Evolutionary conservation across 2,329 filamentous ascomycete species (phyloP), one percentile per base, ranked within the genome.

Genomic region (Colletotrichum tropicale): DNA sequence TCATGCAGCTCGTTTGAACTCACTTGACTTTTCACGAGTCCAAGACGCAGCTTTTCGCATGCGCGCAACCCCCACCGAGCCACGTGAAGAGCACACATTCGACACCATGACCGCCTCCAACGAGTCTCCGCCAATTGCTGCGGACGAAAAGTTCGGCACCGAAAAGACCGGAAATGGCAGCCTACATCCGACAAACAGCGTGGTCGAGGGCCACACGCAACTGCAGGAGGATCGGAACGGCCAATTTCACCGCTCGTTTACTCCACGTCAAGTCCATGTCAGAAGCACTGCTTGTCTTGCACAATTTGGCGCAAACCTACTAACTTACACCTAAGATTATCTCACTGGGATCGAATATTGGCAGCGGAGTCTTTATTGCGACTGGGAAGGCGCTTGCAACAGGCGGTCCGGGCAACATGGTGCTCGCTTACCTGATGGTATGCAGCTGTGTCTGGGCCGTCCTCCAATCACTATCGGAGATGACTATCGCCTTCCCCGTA

Each of bases 341-440:
- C 18, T 78, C 80, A 2, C 67, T 81, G 18, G 82, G 82, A 55
- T 80, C 81, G 5, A 81, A 80, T 38, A 83, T 83, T 69, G 84
- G 84, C 30, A 83, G 82, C 43, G 84, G 83, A 74, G 79, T 85
- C 13, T 85, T 85, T 76, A 82, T 85, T 73, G 82, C 83, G 64
- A 84, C 82, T 12, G 84, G 84, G 21, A 77, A 81, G 52, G 81
- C 80, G 21, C 77, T 85, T 9, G 68, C 77, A 6, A 78, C 78
- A 69, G 84, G 83, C 24, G 84, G 82, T 0, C 81, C 82, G 12
- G 81, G 79, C 13, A 78, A 78, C 21, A 79, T 85, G 66, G 65
- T 86, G 58, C 66, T 86, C 16, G 84, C 80, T 3, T 86, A 82
- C 69, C 76, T 76, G 43, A 78, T 79, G 48, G 79, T 81, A 18